Evolutionary conservation across 2,329 filamentous ascomycete genomes (phyloP).

Genomic region (Ceratocystis colombiana): DNA sequence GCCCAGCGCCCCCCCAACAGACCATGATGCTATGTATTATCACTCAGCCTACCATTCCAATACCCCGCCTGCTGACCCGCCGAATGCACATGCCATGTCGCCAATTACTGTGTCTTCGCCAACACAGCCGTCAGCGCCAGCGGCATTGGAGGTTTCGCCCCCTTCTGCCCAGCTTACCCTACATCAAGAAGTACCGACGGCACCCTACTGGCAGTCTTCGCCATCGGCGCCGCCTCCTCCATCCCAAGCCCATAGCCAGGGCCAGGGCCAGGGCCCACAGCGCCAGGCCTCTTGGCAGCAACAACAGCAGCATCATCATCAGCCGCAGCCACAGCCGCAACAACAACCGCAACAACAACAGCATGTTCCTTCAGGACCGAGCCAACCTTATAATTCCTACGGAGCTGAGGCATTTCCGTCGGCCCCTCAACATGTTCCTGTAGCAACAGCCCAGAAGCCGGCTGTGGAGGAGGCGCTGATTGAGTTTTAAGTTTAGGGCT

Average conservation of each 20-base stretch:
- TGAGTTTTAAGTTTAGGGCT: constrained; percentile 37
- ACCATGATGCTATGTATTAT: constrained; percentile 51
- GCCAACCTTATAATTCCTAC: constrained; percentile 35
- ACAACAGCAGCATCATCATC: constrained; percentile 27
- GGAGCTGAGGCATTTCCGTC: constrained; percentile 54
- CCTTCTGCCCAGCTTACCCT: constrained; percentile 6
- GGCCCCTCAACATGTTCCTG: constrained; percentile 52
- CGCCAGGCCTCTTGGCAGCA: constrained; percentile 29
- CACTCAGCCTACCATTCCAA: constrained; percentile 32
- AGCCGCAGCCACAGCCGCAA: constrained; percentile 29
- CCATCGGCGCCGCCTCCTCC: constrained; percentile 12
- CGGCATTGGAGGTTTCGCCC: constrained; percentile 19
- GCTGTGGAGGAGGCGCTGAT: constrained; percentile 68
- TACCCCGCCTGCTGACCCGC: constrained; percentile 19
- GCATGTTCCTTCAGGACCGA: constrained; percentile 26
- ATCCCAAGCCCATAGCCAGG: constrained; percentile 25
- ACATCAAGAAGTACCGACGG: constrained; percentile 27
- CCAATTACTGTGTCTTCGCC: constrained; percentile 19
- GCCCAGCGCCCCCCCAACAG: constrained; percentile 33
- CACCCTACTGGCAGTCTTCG: constrained; percentile 20
- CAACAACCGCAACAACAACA: constrained; percentile 30
- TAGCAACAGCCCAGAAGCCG: constrained; percentile 36
- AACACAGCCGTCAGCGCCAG: constrained; percentile 15
- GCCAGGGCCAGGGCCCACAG: constrained; percentile 28
- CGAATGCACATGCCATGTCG: constrained; percentile 28